Evolutionary conservation across 2,329 filamentous ascomycete species (phyloP), one percentile per base, ranked within the genome.

Genomic region (Knoxdaviesia proteae): DNA sequence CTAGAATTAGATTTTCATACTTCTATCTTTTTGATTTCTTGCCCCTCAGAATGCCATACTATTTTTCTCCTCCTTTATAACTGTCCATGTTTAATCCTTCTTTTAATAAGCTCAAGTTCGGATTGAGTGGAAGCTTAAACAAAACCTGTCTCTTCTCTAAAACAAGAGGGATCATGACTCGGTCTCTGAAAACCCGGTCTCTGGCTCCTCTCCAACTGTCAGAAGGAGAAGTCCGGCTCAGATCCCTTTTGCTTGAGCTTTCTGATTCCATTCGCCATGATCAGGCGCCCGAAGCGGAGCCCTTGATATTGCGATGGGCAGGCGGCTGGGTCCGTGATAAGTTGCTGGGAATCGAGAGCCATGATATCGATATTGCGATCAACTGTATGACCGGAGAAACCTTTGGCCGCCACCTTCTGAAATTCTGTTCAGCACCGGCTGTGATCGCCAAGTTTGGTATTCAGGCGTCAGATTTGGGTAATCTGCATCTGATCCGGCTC

Each of bases 311-410:
- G 39, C 77, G 83, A 41, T 88, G 81, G 71, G 84, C 84, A 0
- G 84, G 84, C 45, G 84, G 84, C 31, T 92, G 84, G 84, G 83
- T 90, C 7, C 77, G 84, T 36, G 84, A 92, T 62, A 87, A 84
- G 60, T 68, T 90, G 3, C 69, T 90, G 4, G 74, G 75, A 20
- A 67, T 76, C 8, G 67, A 67, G 46, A 84, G 79, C 53, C 69
- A 87, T 54, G 84, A 92, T 54, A 87, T 92, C 48, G 84, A 92
- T 56, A 77, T 84, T 6, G 82, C 81, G 42, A 84, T 92, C 63
- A 87, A 86, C 61, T 71, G 69, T 49, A 84, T 90, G 80, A 90
- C 83, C 0, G 84, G 84, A 42, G 76, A 77, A 51, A 64, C 74
- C 8, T 90, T 90, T 54, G 79, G 77, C n/a, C 57, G 71, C 41